Base-by-base conservation (phyloP, 805 yeast species). In the Yarrowia sp. region DNA sequence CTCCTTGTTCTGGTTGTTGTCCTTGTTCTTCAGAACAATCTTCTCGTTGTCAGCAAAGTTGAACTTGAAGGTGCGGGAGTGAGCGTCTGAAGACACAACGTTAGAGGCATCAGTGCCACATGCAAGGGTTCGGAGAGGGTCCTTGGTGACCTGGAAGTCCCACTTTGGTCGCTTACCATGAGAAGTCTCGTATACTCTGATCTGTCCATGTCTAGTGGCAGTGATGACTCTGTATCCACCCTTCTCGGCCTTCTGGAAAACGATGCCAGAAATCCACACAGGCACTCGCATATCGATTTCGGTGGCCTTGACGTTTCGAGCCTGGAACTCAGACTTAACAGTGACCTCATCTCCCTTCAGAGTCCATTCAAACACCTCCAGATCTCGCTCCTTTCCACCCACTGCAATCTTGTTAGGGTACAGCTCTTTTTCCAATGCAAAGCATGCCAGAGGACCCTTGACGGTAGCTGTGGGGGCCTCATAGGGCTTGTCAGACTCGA, bases 371-470 rank as follows among this genome's bases (percentile, higher is more conserved):
- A 73, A 79, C 72, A 58, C 84, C 76, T 84, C 85, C 5, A 90
- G 79, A 75, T 91, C 93, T 70, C 87, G 87, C 73, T 92, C 96
- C 74, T 91, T 86, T 38, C 98, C 99, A 43, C 98, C 98, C 74
- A 81, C 85, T 0, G 95, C 97, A 77, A 90, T 86, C 1, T 87
- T 76, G 32, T 46, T 38, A 12, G 59, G 56, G 50, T 61, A 59
- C 12, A 58, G 67, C 15, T 49, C 50, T n/a, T 63, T 40, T 14
- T 40, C 58, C 56, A 67, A 8, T 2, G 56, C 52, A 10, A 73
- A 48, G 26, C 69, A 71, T 19, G 71, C 50, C 26, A 72, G 61
- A 9, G 74, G 72, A 16, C 70, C 71, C 55, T 50, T 64, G 19
- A 64, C 63, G 16, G 50, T 10, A 16, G 16, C 35, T 32, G 52